Percentiles rank a stretch among this genome's conserved stretches.
Evolutionary conservation across 106 monocot species (phyloP).

Genomic region (Ottelia alismoides): DNA sequence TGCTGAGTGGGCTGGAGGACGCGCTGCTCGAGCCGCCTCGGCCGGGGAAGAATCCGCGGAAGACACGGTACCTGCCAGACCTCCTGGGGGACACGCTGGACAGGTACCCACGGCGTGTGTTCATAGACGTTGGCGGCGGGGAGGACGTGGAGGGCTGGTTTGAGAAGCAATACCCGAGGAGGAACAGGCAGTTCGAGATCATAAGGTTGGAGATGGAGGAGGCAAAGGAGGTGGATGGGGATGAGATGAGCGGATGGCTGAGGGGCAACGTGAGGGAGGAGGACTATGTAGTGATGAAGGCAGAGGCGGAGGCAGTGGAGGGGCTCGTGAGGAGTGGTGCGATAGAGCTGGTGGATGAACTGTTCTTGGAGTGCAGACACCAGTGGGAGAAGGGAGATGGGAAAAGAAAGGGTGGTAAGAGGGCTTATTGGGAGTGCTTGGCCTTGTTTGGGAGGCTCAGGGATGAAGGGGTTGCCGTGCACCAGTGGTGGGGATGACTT

Average conservation of each 20-base stretch:
- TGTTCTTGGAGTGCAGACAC: constrained; percentile 53
- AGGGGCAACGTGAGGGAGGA: too few species aligned
- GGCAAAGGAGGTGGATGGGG: too few species aligned
- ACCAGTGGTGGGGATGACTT: constrained; percentile 8
- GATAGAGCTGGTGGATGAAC: constrained; percentile 45
- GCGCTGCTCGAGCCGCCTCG: constrained; percentile 51
- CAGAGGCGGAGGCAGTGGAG: too few species aligned
- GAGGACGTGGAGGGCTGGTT: constrained; percentile 27
- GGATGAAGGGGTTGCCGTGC: constrained; percentile 5
- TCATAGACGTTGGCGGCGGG: constrained; percentile 32
- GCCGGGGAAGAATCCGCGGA: background rate
- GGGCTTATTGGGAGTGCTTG: constrained; percentile 8
- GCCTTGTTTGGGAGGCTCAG: constrained; percentile 2
- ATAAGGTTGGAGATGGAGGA: constrained; percentile 27
- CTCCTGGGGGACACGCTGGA: constrained; percentile 37
- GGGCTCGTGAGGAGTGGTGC: constrained; percentile 26
- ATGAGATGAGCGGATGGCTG: too few species aligned
- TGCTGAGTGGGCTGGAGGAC: constrained; percentile 40
- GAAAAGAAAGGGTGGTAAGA: too few species aligned
- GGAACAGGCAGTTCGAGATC: constrained; percentile 40
- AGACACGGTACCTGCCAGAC: constrained; percentile 39
- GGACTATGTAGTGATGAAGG: too few species aligned
- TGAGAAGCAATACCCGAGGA: constrained; percentile 40
- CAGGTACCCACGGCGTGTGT: constrained; percentile 35
- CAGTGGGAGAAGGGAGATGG: too few species aligned